Evolutionary conservation across 73 alveolate genomes (phyloP), one percentile per base, ranked within the genome.

Genomic region (Paraurostyla sp.): DNA sequence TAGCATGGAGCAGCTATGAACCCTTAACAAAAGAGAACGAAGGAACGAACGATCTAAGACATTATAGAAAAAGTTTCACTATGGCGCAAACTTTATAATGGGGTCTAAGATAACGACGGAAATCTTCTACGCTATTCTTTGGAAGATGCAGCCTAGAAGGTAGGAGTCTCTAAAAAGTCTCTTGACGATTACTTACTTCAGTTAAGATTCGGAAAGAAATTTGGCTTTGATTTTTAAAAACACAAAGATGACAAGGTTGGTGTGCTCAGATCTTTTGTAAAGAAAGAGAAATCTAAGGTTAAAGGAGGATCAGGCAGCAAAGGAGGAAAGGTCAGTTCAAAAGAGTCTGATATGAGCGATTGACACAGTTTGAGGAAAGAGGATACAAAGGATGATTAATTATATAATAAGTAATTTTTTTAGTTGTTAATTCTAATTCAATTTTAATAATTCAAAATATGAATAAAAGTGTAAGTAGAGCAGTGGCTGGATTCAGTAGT

Each of bases 11-110:
- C n/a, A n/a, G n/a, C n/a, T n/a, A n/a, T n/a, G n/a, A n/a, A n/a
- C n/a, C 50, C 6, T 2, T 27, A 60, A 23, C 93, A 88, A 78
- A 93, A 78, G 63, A 49, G 99, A 76, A 95, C 97, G 13, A 96
- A 96, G 84, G 99, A 96, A 88, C 91, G 99, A 89, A 96, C 93
- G 73, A 96, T 96, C 18, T 94, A 93, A 54, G 96, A 83, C 58
- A 92, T 96, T 50, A 96, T 96, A 36, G 98, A 96, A 88, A 95
- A 96, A 85, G 99, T 96, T 1, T 80, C 93, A 80, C 92, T 96
- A 13, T 96, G 99, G 99, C 91, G 99, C 59, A 96, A 96, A 76
- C 95, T 96, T 49, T 96, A 96, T 92, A 94, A 93, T 85, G 99
- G 99, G 6, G 92, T 93, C 52, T 78, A 88, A 68, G 97, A 94